Evolutionary conservation across 2,329 filamentous ascomycete genomes (phyloP), one percentile per base, ranked within the genome.

Genomic region (Thielaviopsis cerberus): DNA sequence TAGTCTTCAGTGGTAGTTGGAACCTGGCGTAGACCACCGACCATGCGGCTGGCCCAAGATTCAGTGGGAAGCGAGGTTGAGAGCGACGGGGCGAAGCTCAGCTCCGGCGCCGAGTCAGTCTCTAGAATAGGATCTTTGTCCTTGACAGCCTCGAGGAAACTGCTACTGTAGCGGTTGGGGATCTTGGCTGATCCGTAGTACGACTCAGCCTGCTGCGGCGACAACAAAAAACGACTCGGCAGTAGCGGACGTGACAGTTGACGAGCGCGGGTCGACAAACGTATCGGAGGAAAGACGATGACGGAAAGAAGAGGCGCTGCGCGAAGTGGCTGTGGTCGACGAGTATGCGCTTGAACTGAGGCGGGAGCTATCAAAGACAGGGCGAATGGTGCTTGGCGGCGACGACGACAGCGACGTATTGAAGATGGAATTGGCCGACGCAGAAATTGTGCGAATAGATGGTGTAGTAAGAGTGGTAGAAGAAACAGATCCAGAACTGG

Each of bases 21-120:
- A 20, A 80, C 76, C 65, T 77, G 77, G 58, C 77, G 77, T 59
- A 80, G 65, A 57, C 77, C 77, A 63, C 78, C 76, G 53, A 75
- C 69, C 66, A 80, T 71, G 62, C 74, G 74, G 64, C 77, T 76
- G 65, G 75, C 78, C 73, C 74, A 78, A 10, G 59, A 58, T 25
- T 54, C 52, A 13, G 55, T 48, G 20, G 41, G 41, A 48, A 48
- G 41, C n/a, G 41, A 48, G 22, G 41, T 20, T 48, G 41, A 48
- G 57, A 76, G 72, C 17, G 75, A 69, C 23, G 65, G 62, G 34
- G 62, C 55, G 55, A 61, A 55, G 62, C 58, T 53, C 30, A 53
- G 57, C 55, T 61, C 54, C n/a, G 62, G 56, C 1, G 62, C 62
- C 22, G 24, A 25, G 26, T 26, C 51, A 1, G 45, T 1, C 4